Base-by-base conservation (phyloP, 345 rosid genomes). In the Combretum micranthum region DNA sequence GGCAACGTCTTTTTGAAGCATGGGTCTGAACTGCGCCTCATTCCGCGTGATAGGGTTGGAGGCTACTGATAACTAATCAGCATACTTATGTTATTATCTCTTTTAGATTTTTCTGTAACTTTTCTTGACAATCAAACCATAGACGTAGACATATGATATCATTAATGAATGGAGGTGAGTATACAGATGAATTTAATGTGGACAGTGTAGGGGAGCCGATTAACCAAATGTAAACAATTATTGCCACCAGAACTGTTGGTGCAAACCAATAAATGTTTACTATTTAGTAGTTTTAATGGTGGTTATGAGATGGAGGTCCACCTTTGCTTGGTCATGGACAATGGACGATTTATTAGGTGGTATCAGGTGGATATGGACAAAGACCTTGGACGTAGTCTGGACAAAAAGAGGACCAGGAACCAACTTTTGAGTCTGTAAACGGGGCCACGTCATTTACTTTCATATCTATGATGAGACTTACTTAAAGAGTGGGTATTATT, bases 1-100 rank as follows among this genome's bases (percentile, higher is more conserved):
- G 99, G 99, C 49, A 93, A 89, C 64, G 96, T 93, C 68, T 93
- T 93, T 68, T 83, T 93, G 64, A 93, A 89, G 69, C 99, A 93
- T 70, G 99, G 99, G 2, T 86, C 97, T 4, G 97, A 89, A 47
- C 88, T 93, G 37, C 94, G 97, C 18, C 80, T 93, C 55, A 93
- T 93, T 52, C 99, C 99, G 17, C 94, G 99, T 3, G 99, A 93
- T 55, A 74, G 97, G 63, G 99, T 93, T 54, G 99, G 99, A 79
- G 75, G 82, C 63, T 70, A 61, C 39, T 32, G 39, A 32, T 32
- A 32, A 32, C 39, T 32, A 1, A 32, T 32, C 39, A 32, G 9
- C 39, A 7, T 7, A 18, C 61, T 19, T 18, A 16, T 46, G 55
- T 44, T 62, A 32, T 53, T 32, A 44, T 32, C 57, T 11, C 39